phyloP scores from a whole-genome alignment of 495 filamentous ascomycete species.

The Talaromyces liani region DNA sequence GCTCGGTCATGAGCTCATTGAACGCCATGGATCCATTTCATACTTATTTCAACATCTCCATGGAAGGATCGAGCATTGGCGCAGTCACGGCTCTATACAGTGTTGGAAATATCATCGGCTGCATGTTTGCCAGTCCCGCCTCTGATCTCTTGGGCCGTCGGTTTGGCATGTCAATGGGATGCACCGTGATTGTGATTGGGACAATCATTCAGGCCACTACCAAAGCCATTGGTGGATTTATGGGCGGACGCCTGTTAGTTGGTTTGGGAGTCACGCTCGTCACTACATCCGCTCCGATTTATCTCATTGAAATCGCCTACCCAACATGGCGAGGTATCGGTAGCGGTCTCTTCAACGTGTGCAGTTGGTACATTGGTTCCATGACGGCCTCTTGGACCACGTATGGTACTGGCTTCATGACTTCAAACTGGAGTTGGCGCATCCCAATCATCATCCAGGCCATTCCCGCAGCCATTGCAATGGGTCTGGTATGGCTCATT shows the following conservation, averaged over 20 bases:
- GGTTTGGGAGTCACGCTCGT: slow-evolving; percentile 65
- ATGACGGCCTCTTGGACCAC: slow-evolving; percentile 34
- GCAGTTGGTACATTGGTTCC: slow-evolving; percentile 44
- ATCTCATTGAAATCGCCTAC: slow-evolving; percentile 67
- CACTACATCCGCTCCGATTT: slow-evolving; percentile 60
- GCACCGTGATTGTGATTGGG: slow-evolving; percentile 51
- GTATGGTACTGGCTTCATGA: slow-evolving; percentile 23
- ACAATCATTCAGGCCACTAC: slow-evolving; percentile 47
- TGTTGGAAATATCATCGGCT: slow-evolving; percentile 47
- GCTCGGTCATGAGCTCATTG: background rate
- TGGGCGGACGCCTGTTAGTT: slow-evolving; percentile 66
- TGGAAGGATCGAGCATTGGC: slow-evolving; percentile 31
- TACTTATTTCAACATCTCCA: background rate
- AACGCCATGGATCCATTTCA: background rate
- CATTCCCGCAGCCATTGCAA: slow-evolving; percentile 35
- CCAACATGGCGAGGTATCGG: slow-evolving; percentile 62
- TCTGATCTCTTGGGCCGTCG: slow-evolving; percentile 44
- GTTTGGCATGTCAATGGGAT: slow-evolving; percentile 59
- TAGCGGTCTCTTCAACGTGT: slow-evolving; percentile 46
- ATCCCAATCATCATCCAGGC: slow-evolving; percentile 57
- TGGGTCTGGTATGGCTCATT: background rate
- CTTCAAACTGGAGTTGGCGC: slow-evolving; percentile 39
- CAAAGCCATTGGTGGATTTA: slow-evolving; percentile 46
- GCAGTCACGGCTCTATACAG: slow-evolving; percentile 51
- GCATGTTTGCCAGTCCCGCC: slow-evolving; percentile 20